A percentile compares a stretch with the other conserved stretches of the same genome.
phyloP scores from a whole-genome alignment of 2,329 filamentous ascomycete species.

The Macroventuria anomochaeta region DNA sequence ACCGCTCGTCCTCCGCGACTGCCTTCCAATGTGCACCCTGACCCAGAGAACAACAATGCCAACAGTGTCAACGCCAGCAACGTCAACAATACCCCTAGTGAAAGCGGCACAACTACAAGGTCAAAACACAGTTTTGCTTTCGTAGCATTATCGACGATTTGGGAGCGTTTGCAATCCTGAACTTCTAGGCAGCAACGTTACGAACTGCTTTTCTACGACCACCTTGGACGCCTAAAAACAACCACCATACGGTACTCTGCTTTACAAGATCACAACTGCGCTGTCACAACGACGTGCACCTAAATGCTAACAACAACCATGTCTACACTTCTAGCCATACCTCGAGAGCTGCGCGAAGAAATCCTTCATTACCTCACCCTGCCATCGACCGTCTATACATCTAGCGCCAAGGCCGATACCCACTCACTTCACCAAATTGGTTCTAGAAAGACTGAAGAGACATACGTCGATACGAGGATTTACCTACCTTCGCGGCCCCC shows the following conservation, averaged over 20 bases:
- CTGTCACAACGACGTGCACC: background rate
- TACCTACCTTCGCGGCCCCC: constrained; percentile 32
- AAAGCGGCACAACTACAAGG: background rate
- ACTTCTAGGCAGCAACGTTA: constrained; percentile 16
- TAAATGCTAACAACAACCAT: background rate
- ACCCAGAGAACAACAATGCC: background rate
- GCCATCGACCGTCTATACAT: constrained; percentile 33
- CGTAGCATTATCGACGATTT: background rate
- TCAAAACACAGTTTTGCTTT: background rate
- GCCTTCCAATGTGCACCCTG: background rate
- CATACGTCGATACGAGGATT: constrained; percentile 39
- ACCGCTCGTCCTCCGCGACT: background rate
- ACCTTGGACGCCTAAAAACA: background rate
- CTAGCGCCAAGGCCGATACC: constrained; percentile 22
- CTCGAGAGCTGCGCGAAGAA: constrained; percentile 39
- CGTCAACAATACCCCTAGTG: background rate
- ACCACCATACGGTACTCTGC: background rate
- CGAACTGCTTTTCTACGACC: background rate
- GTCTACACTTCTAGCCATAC: constrained; percentile 27
- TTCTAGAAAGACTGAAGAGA: constrained; percentile 5
- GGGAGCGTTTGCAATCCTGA: background rate
- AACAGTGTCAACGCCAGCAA: background rate
- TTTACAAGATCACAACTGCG: background rate
- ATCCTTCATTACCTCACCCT: constrained; percentile 31
- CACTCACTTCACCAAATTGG: constrained; percentile 13